Percentiles rank a stretch among this genome's conserved stretches.
Evolutionary conservation across 2,329 filamentous ascomycete species (phyloP).

Genomic region (Alternaria burnsii): DNA sequence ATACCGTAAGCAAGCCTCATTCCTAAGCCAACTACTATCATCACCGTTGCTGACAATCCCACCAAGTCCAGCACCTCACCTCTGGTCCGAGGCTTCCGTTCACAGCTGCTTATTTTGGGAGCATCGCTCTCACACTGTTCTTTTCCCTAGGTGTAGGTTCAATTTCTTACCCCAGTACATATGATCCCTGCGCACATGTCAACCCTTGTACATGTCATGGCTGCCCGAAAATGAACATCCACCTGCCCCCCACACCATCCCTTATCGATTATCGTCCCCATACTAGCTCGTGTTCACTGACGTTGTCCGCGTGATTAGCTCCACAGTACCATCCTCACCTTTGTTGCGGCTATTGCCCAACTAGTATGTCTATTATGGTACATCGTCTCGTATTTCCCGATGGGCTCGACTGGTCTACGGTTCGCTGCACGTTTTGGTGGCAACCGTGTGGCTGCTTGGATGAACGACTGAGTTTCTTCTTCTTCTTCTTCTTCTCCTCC

Average conservation of each 20-base stretch:
- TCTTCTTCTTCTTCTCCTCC: constrained; percentile 15
- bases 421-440: constrained; percentile 88
- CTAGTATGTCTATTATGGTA: constrained; percentile 89
- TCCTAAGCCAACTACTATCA: constrained; percentile 18
- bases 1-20: constrained; percentile 63
- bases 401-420: constrained; percentile 88
- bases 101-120: constrained; percentile 93
- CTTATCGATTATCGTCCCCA: constrained; percentile 42
- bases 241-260: constrained; percentile 31
- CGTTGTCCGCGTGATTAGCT: constrained; percentile 59
- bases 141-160: constrained; percentile 88
- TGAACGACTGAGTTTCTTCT: constrained; percentile 68
- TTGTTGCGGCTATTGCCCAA: constrained; percentile 84
- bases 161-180: constrained; percentile 19
- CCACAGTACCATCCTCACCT: constrained; percentile 82
- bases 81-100: constrained; percentile 89
- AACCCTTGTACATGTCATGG: constrained; percentile 36
- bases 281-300: constrained; percentile 44
- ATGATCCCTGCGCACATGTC: constrained; percentile 22
- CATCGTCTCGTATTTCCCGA: constrained; percentile 95
- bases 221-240: constrained; percentile 35
- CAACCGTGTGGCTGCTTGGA: constrained; percentile 85
- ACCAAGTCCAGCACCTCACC: constrained; percentile 74
- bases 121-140: constrained; percentile 87
- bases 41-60: constrained; percentile 27